Evolutionary conservation across 2,329 filamentous ascomycete genomes (phyloP).

Genomic region (Pestalotiopsis sp.): DNA sequence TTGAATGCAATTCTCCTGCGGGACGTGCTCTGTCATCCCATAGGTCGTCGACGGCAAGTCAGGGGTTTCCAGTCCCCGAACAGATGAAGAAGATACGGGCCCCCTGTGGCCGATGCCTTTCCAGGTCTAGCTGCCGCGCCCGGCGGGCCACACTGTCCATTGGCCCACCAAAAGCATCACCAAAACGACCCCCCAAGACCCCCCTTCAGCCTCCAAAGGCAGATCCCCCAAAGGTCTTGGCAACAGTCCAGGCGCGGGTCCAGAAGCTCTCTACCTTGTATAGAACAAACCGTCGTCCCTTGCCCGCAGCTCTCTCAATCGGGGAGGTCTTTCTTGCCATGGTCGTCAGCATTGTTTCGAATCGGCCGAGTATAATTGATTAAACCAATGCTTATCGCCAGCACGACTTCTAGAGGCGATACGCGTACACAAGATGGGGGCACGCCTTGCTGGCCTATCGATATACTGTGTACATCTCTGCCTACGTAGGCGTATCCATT

Average conservation of each 20-base stretch:
- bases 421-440: neutral
- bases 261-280: conserved; percentile 4
- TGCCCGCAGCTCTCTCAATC: neutral
- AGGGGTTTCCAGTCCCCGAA: neutral
- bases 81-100: neutral
- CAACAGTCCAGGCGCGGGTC: neutral
- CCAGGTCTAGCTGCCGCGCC: conserved; percentile 3
- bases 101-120: neutral
- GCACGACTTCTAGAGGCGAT: neutral
- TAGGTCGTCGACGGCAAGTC: neutral
- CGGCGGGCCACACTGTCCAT: neutral
- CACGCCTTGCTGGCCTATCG: neutral
- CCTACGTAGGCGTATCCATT: neutral
- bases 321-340: conserved; percentile 1
- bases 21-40: neutral
- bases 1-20: neutral
- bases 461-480: neutral
- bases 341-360: conserved; percentile 10
- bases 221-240: conserved; percentile 10
- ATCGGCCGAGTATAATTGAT: neutral
- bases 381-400: neutral
- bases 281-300: neutral
- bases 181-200: neutral
- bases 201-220: neutral
- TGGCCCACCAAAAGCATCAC: neutral